phyloP scores from a whole-genome alignment of 305 asterid species.

The Fraxinus albicans region DNA sequence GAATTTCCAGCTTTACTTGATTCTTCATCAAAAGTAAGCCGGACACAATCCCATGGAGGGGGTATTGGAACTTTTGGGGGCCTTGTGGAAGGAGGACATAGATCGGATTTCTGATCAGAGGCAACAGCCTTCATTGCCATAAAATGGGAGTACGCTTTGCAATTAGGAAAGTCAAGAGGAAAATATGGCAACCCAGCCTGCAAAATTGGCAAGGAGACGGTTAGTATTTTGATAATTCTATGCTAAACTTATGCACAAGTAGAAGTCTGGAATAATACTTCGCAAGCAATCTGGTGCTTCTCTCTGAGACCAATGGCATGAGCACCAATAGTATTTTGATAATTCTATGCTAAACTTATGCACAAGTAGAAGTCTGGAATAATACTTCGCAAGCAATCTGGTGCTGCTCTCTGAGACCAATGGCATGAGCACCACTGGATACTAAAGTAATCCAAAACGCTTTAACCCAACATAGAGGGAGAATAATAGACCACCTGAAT shows the following conservation, averaged over 20 bases:
- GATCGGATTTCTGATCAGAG: slow-evolving; percentile 36
- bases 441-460: slow-evolving; percentile 64
- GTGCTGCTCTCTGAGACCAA: no score
- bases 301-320: neutral
- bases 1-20: slow-evolving; percentile 23
- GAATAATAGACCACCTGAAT: slow-evolving; percentile 76
- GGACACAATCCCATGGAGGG: slow-evolving; percentile 68
- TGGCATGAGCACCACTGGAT: slow-evolving; percentile 54
- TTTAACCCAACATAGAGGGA: slow-evolving; percentile 84
- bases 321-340: slow-evolving; percentile 44
- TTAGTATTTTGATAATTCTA: no score
- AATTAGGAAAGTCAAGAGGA: slow-evolving; percentile 80
- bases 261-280: no score
- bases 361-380: no score
- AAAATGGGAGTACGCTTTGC: slow-evolving; percentile 52
- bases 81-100: slow-evolving; percentile 50
- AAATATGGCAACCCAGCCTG: slow-evolving; percentile 78
- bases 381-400: no score
- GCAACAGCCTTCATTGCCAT: slow-evolving; percentile 54
- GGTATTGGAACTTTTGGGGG: slow-evolving; percentile 52
- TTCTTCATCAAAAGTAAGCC: slow-evolving; percentile 24
- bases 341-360: no score
- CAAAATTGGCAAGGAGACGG: slow-evolving; percentile 20
- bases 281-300: no score
- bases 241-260: no score